Base-by-base conservation (phyloP, 495 filamentous ascomycete species). In the Penicillium coprophilum region DNA sequence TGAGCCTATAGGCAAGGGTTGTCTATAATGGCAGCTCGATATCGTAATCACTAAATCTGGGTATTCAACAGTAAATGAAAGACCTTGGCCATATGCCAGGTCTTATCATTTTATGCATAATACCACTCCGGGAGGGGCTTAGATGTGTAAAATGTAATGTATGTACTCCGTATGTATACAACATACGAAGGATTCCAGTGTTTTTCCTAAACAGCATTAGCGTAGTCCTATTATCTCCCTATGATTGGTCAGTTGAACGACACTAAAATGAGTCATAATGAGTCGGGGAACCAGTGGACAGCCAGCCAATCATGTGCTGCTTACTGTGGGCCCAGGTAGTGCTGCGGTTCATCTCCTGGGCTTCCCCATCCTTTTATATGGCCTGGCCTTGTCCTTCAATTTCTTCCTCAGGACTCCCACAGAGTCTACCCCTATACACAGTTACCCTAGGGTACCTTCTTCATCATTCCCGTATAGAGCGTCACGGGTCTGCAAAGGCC, bases 181-280 rank as follows among this genome's bases (percentile, higher is more conserved):
- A n/a, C n/a, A n/a, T n/a, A n/a, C n/a, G n/a, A n/a, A n/a, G n/a
- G n/a, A n/a, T n/a, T n/a, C n/a, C 5, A 32, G 30, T 1, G 32
- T 7, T 17, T 30, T 31, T 43, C 45, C 24, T 52, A 43, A 32
- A 41, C 3, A 24, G 8, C 3, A 30, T 52, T 52, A 41, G 50
- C 8, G n/a, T 5, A 15, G n/a, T 19, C 4, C 0, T 6, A 12
- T 3, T 20, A 2, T 2, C 3, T 5, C 10, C 13, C 2, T 24
- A 6, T 62, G 47, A 63, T 59, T 56, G 64, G 64, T 15, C 49
- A 39, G 39, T 47, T 5, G 6, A 11, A 21, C 17, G 0, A 32
- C 66, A 28, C 66, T 67, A 68, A 68, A 68, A 69, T 69, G 66
- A 69, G 66, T 69, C 66, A 69, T 53, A 15, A 58, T 69, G 66